phyloP scores from a whole-genome alignment of 176 grass and related monocot species.

The Carex littledalei region DNA sequence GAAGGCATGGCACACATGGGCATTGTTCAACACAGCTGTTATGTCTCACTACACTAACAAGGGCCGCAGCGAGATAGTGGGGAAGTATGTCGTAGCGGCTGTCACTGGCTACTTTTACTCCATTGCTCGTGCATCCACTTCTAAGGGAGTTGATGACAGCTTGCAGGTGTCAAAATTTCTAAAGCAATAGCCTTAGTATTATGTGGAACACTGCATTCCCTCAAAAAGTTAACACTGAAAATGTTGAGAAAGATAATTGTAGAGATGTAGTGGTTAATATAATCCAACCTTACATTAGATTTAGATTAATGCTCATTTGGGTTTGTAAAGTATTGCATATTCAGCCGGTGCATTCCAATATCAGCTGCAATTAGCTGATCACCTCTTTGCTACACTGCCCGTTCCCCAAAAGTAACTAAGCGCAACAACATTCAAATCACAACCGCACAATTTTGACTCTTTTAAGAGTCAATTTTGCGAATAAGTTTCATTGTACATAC shows the following conservation, averaged over 20 bases:
- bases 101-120: conserved; percentile 98
- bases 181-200: background rate
- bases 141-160: conserved; percentile 92
- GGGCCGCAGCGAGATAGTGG: conserved; percentile 57
- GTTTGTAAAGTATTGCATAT: background rate
- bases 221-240: background rate
- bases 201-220: background rate
- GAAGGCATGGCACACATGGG: conserved; percentile 94
- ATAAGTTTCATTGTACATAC: background rate
- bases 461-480: background rate
- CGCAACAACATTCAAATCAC: background rate
- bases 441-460: background rate
- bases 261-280: background rate
- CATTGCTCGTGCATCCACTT: conserved; percentile 86
- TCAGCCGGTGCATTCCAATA: background rate
- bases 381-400: background rate
- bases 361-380: background rate
- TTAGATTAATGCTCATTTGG: background rate
- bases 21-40: conserved; percentile 98
- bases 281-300: background rate
- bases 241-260: background rate
- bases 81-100: conserved; percentile 90
- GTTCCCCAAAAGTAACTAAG: background rate
- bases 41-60: conserved; percentile 86
- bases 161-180: conserved; percentile 63